Evolutionary conservation across 1,284 basidiomycete genomes (phyloP).

Genomic region (Rhodotorula mucilaginosa): DNA sequence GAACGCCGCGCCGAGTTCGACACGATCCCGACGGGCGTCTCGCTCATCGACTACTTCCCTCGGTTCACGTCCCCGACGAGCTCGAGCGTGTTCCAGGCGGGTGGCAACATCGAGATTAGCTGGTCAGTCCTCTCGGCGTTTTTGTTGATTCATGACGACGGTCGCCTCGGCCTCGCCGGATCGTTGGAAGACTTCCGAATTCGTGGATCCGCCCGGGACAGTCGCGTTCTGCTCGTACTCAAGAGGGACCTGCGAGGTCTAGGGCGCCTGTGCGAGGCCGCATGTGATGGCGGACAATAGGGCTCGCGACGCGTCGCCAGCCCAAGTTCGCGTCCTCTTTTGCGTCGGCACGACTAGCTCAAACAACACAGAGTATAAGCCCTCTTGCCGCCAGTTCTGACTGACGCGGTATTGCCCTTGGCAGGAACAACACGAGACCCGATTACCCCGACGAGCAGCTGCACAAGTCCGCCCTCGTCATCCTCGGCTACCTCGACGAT

Average conservation of each 20-base stretch:
- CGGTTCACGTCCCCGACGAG: background rate
- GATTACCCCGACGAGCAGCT: slow-evolving; percentile 13
- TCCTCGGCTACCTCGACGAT: slow-evolving; percentile 17
- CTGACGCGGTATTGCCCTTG: too few relatives aligned
- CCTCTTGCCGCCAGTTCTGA: too few relatives aligned
- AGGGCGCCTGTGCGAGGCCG: too few relatives aligned
- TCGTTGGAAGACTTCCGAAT: too few relatives aligned
- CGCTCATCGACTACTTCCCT: slow-evolving; percentile 23
- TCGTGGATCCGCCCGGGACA: too few relatives aligned
- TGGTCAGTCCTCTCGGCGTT: slow-evolving; percentile 17
- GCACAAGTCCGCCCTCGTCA: slow-evolving; percentile 11
- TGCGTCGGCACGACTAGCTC: too few relatives aligned
- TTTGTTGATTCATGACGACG: too few relatives aligned
- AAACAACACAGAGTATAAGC: too few relatives aligned
- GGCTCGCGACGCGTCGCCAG: background rate
- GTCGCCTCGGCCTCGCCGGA: too few relatives aligned
- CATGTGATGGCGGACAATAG: too few relatives aligned
- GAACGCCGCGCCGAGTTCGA: background rate
- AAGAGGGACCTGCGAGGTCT: too few relatives aligned
- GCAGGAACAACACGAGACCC: slow-evolving; percentile 32
- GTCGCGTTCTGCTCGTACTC: too few relatives aligned
- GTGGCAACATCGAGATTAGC: background rate
- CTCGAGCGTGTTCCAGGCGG: slow-evolving; percentile 7
- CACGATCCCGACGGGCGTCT: background rate
- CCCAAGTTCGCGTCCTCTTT: background rate